Conservation (phyloP, 768 basidiomycete genomes). For the Pisolithus tinctorius region DNA sequence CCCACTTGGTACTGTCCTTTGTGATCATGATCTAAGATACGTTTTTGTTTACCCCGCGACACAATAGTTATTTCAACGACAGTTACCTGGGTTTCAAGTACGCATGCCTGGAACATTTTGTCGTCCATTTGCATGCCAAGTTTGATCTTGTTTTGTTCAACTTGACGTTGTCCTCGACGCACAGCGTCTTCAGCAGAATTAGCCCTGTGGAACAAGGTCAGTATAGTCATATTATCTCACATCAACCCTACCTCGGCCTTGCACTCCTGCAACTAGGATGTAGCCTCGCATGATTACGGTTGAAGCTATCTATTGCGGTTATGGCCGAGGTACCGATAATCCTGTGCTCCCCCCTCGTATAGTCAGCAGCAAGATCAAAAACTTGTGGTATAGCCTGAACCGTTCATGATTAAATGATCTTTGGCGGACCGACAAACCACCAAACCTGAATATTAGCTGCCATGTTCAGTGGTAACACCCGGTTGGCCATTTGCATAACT, state of each 20-base stretch:
- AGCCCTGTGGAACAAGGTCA: constrained; percentile 37
- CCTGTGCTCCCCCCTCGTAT: constrained; percentile 66
- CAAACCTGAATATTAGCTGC: constrained; percentile 82
- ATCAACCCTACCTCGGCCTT: constrained; percentile 53
- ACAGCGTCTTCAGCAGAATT: constrained; percentile 83
- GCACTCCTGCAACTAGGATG: constrained; percentile 53
- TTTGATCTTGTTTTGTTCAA: constrained; percentile 86
- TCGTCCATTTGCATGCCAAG: constrained; percentile 95
- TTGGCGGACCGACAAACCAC: neutral
- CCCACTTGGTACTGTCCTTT: constrained; percentile 90
- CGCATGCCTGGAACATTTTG: constrained; percentile 73
- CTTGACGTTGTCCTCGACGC: constrained; percentile 81
- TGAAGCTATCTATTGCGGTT: constrained; percentile 86
- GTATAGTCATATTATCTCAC: neutral
- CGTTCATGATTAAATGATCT: neutral
- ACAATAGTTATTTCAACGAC: neutral
- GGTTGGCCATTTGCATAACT: constrained; percentile 80
- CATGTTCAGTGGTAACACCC: constrained; percentile 71
- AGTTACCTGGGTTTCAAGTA: constrained; percentile 81
- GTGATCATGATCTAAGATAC: constrained; percentile 66
- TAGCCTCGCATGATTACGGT: constrained; percentile 75
- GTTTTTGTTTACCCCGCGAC: neutral
- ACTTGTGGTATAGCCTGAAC: constrained; percentile 73
- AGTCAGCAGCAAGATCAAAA: constrained; percentile 79
- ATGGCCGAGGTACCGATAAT: constrained; percentile 82